These are phyloP conservation scores for Mortierella antarctica DNA, from an alignment of 192 early-diverging fungal species.

Conservation along the genomic window DNA sequence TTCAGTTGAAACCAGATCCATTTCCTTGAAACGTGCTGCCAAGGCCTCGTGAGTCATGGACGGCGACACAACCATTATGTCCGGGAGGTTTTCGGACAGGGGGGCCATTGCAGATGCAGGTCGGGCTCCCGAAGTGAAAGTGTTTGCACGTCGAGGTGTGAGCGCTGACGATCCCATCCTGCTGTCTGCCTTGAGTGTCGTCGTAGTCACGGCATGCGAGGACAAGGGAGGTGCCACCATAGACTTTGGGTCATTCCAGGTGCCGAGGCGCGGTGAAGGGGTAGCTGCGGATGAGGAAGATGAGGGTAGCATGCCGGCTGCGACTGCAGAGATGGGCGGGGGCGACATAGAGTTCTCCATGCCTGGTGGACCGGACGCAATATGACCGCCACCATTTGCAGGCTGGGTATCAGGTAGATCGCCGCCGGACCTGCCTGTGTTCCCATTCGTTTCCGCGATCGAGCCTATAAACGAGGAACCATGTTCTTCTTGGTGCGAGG, in stretches of 20 bases:
- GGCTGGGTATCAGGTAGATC: too few relatives aligned
- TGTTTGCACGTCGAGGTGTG: too few relatives aligned
- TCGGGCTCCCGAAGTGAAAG: neutral
- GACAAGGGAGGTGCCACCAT: slow-evolving; percentile 23
- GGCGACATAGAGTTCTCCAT: neutral
- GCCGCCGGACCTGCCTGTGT: too few relatives aligned
- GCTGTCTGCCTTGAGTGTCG: slow-evolving; percentile 13
- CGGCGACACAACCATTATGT: slow-evolving; percentile 16
- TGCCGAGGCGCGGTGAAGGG: slow-evolving; percentile 17
- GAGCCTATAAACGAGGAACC: slow-evolving; percentile 4
- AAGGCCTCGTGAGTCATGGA: slow-evolving; percentile 50
- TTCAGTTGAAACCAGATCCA: slow-evolving; percentile 35
- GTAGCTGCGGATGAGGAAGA: neutral
- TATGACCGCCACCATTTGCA: neutral
- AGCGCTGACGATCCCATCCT: neutral
- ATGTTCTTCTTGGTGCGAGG: neutral
- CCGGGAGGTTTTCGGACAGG: slow-evolving; percentile 22
- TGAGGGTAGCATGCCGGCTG: slow-evolving; percentile 17
- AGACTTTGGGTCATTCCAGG: slow-evolving; percentile 34
- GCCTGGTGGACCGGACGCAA: neutral
- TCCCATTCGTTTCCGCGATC: too few relatives aligned
- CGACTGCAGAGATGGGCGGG: slow-evolving; percentile 23
- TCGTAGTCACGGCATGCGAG: slow-evolving; percentile 29
- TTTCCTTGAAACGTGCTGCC: slow-evolving; percentile 51
- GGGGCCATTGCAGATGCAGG: neutral